These are phyloP conservation scores for Hibiscus syriacus DNA, from an alignment of 345 rosid genomes.

Conservation along the genomic window DNA sequence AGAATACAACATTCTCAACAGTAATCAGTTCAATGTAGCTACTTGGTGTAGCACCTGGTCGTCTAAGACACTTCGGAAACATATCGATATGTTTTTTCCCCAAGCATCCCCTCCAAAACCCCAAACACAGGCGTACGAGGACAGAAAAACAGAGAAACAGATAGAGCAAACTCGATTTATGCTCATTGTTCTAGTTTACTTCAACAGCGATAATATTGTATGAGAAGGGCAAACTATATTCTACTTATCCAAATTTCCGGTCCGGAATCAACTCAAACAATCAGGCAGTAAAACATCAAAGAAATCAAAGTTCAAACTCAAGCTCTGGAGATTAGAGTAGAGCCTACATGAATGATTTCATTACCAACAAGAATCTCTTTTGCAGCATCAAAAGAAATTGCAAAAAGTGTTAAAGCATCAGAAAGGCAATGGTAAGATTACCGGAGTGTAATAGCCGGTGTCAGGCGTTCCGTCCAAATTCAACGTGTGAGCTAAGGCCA, in stretches of 20 bases:
- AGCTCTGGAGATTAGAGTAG: neutral
- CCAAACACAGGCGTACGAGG: neutral
- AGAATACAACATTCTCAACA: too few species aligned
- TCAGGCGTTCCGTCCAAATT: conserved; percentile 29
- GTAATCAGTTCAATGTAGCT: too few species aligned
- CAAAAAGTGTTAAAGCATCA: neutral
- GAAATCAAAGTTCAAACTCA: neutral
- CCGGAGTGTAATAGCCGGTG: conserved; percentile 25
- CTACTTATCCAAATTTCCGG: neutral
- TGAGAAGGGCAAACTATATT: neutral
- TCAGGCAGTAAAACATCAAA: neutral
- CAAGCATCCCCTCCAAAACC: neutral
- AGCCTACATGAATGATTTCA: neutral
- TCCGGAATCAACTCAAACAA: neutral
- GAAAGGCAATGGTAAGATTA: neutral
- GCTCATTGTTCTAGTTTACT: neutral
- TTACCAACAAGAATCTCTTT: neutral
- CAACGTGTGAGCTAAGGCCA: conserved; percentile 27
- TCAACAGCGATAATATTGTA: neutral
- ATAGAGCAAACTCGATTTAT: too few species aligned
- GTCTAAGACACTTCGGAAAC: neutral
- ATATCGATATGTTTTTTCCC: too few species aligned
- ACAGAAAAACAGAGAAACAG: neutral
- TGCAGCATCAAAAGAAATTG: neutral
- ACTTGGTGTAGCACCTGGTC: neutral